Base-by-base conservation (phyloP, 768 basidiomycete genomes). In the Mycena epipterygia region DNA sequence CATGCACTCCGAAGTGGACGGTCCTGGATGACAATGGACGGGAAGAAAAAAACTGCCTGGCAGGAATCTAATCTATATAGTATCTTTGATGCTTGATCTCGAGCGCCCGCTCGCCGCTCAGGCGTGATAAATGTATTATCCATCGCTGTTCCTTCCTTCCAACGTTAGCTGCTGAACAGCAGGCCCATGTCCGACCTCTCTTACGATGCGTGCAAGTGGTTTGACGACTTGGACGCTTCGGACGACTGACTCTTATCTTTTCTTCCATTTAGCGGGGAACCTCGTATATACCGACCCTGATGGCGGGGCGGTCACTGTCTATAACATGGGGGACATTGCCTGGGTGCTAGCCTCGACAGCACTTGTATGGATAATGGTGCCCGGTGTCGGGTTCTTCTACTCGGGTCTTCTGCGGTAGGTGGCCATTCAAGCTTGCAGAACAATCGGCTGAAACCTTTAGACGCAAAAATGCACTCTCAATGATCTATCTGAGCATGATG, bases 391-490 rank as follows among this genome's bases (percentile, higher is more conserved):
- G 51, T 93, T 89, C 81, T 95, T 95, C 83, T 98, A 97, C 80
- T 94, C 95, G 25, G 97, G 95, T 74, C 89, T 99, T 33, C 87
- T 98, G 37, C 84, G 97, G 64, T 71, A 62, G 3, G 62, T 12
- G 33, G 27, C 32, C 46, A 42, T 48, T 21, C 21, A n/a, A 29
- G 6, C 13, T 51, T 9, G 9, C 42, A 23, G 39, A 52, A 61
- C 17, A n/a, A 44, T n/a, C 33, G 9, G 48, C 56, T 58, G 3
- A 51, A 33, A 30, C 14, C 37, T 29, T 27, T 33, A 68, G 67
- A 27, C 85, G 97, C 66, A 99, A 99, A 82, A 98, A 98, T 76
- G 97, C 97, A 0, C 86, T 98, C n/a, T 94, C 92, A 27, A 94
- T 97, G 91, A 93, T 97, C n/a, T 96, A 90, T 80, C 87, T 92